Evolutionary conservation across 805 yeast genomes (phyloP).

Genomic region (Limtongia smithiae): DNA sequence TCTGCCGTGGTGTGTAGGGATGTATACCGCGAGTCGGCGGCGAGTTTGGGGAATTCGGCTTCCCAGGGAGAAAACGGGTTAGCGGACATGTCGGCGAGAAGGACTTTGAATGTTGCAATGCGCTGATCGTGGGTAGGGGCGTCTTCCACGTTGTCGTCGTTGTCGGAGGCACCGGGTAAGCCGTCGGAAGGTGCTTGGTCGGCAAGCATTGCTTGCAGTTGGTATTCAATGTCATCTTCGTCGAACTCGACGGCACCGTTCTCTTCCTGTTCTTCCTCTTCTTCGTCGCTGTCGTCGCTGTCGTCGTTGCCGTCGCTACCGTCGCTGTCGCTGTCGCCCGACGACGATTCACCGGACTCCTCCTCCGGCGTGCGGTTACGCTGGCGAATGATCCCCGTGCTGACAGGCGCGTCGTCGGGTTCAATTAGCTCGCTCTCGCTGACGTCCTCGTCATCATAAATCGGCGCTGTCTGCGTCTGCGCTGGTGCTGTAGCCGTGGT

Average conservation of each 20-base stretch:
- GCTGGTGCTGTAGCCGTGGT: not conserved
- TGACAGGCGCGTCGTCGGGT: constrained; percentile 2
- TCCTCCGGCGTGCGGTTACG: constrained; percentile 22
- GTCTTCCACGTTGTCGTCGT: constrained; percentile 25
- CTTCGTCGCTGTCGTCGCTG: constrained; percentile 30
- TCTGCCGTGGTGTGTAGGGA: constrained; percentile 37
- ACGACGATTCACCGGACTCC: constrained; percentile 19
- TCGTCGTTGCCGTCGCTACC: constrained; percentile 22
- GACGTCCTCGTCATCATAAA: constrained; percentile 7
- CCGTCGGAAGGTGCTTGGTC: constrained; percentile 18
- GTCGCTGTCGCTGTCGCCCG: constrained; percentile 18
- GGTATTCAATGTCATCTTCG: constrained; percentile 25
- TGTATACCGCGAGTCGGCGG: constrained; percentile 44
- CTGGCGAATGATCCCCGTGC: constrained; percentile 17
- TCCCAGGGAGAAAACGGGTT: constrained; percentile 52
- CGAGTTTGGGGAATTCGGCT: constrained; percentile 42
- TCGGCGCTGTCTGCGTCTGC: not conserved
- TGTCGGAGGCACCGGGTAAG: constrained; percentile 23
- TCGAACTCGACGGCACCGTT: constrained; percentile 23
- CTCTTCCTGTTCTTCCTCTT: not conserved
- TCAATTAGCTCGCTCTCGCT: constrained; percentile 12
- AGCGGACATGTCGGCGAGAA: constrained; percentile 39
- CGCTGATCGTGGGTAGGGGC: constrained; percentile 26
- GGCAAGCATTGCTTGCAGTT: constrained; percentile 24
- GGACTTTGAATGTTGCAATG: constrained; percentile 35